A percentile compares a stretch with the other conserved stretches of the same genome.
Evolutionary conservation across 2,329 filamentous ascomycete genomes (phyloP).

Genomic region (Fusarium clavum): DNA sequence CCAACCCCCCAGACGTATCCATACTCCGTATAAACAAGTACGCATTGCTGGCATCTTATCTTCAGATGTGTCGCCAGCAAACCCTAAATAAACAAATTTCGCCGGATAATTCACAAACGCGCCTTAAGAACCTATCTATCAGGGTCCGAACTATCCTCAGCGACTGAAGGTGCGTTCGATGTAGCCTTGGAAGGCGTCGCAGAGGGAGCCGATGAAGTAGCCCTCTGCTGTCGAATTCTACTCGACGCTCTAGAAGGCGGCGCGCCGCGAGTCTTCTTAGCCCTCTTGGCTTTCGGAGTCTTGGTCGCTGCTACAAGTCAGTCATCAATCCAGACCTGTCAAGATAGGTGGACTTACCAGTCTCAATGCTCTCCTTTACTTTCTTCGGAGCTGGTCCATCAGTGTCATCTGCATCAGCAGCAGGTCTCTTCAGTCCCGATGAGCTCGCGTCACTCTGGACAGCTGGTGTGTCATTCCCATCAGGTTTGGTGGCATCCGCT

Average conservation of each 20-base stretch:
- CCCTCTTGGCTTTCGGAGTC: conserved; percentile 3
- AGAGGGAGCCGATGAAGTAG: neutral
- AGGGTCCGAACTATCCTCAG: neutral
- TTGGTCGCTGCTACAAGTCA: neutral
- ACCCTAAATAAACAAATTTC: neutral
- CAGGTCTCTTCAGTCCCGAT: neutral
- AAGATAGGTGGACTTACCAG: neutral
- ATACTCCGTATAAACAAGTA: neutral
- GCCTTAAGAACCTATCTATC: neutral
- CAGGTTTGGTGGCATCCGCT: conserved; percentile 28
- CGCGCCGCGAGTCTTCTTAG: conserved; percentile 5
- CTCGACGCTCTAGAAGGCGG: conserved; percentile 23
- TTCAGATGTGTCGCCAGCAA: too few species aligned
- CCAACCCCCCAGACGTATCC: neutral
- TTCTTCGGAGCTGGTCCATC: conserved; percentile 30
- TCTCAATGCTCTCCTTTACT: conserved; percentile 19
- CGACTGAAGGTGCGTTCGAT: neutral
- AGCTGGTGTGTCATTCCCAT: conserved; percentile 31
- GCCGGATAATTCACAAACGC: neutral
- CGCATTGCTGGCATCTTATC: too few species aligned
- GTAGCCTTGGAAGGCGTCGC: neutral
- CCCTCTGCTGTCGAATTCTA: conserved; percentile 11
- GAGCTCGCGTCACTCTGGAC: conserved; percentile 8
- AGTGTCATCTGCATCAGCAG: neutral
- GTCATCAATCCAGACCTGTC: neutral